Evolutionary conservation across 202 grass and related monocot genomes (phyloP), one percentile per base, ranked within the genome.

Genomic region (Setaria viridis): DNA sequence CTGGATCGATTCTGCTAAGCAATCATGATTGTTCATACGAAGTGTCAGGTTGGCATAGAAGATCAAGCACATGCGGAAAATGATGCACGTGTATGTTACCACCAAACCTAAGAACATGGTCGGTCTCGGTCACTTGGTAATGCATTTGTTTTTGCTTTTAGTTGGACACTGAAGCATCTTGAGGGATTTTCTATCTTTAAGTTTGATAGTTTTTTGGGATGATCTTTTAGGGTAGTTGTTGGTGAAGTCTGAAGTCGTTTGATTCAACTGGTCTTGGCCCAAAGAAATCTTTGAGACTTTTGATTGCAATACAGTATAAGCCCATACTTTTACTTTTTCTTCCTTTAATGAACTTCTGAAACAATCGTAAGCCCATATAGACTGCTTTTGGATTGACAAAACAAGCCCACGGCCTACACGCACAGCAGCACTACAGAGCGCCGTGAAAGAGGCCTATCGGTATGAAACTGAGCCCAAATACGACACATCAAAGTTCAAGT

Each of bases 11-110:
- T 76, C 8, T 58, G 19, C 10, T 43, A 45, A 59, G 37, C 51
- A 25, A 20, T 47, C 47, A 46, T 77, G 74, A 62, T 59, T 56
- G 62, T 39, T 19, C 39, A 58, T 14, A 39, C 1, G 30, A 17
- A 64, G 41, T 66, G 64, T 84, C 74, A 77, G 80, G 80, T 21
- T 84, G 80, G 74, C 57, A 41, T 33, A 32, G 32, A 77, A 87
- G 63, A 62, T 16, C 48, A 62, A 3, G 41, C 53, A 85, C 64
- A 60, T 78, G 76, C 15, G 4, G 17, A 45, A 56, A 84, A 58
- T 32, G 48, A 0, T 20, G 30, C 58, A 67, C 48, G 59, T 84
- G 74, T 39, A 68, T 46, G 11, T 64, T 80, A 30, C 49, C 72
- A 67, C 62, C 73, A 32, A 81, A 53, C 16, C 16, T 13, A 56